Evolutionary conservation across 495 filamentous ascomycete genomes (phyloP).

Genomic region (Melanomma pulvis-pyrius): DNA sequence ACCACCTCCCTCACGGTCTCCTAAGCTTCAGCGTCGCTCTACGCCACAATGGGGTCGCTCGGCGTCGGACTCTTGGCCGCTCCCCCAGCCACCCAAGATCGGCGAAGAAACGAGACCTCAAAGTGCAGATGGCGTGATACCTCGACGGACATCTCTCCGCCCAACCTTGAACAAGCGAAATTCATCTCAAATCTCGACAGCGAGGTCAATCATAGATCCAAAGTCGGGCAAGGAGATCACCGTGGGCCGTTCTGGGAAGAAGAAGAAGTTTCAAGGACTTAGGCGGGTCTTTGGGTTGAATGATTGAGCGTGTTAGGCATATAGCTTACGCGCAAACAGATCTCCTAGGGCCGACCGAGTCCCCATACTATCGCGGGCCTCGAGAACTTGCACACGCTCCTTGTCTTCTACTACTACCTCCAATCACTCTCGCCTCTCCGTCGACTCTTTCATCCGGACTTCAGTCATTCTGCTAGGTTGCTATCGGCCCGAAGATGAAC

Average conservation of each 20-base stretch:
- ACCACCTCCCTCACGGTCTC: constrained; percentile 21
- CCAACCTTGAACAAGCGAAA: constrained; percentile 34
- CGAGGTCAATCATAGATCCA: constrained; percentile 14
- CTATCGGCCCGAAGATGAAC: constrained; percentile 6
- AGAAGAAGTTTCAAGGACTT: constrained; percentile 62
- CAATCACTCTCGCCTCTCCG: not conserved
- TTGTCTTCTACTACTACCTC: not conserved
- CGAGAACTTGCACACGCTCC: not conserved
- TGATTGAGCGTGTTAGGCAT: constrained; percentile 46
- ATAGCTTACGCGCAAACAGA: constrained; percentile 8
- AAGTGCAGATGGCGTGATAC: constrained; percentile 31
- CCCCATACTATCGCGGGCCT: not conserved
- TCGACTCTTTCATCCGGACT: constrained; percentile 10
- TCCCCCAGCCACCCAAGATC: constrained; percentile 33
- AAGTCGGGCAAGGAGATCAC: constrained; percentile 34
- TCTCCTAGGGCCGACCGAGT: not conserved
- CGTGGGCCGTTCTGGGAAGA: constrained; percentile 49
- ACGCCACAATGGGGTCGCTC: constrained; percentile 35
- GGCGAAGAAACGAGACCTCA: constrained; percentile 35
- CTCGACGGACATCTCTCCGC: constrained; percentile 12
- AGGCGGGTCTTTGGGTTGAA: constrained; percentile 60
- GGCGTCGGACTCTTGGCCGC: constrained; percentile 39
- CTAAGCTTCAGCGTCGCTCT: constrained; percentile 36
- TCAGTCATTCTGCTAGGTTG: constrained; percentile 10
- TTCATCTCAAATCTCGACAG: constrained; percentile 13